Evolutionary conservation across 805 yeast genomes (phyloP), one percentile per base, ranked within the genome.

Genomic region (Candida succiphila): DNA sequence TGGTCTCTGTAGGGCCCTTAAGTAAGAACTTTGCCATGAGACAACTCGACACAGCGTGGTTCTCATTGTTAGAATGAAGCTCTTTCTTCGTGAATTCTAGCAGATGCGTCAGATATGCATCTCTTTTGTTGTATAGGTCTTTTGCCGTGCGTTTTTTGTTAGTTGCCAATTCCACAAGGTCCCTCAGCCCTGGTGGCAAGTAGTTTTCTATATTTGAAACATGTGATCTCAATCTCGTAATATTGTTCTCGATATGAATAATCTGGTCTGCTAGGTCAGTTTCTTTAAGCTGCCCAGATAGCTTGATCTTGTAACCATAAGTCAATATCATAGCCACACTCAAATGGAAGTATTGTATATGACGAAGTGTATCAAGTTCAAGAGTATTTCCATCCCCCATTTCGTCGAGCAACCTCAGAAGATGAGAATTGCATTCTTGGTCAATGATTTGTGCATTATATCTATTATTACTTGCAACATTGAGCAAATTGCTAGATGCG

Each of bases 181-280:
- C 26, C 36, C 76, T 54, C 13, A 72, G 39, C 0, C 61, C 27
- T 16, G 29, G 15, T 0, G 80, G 78, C 16, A 77, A 43, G 41
- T 65, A 72, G 44, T 78, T 83, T 41, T 65, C 69, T 12, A 62
- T 44, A 45, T 76, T 73, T 6, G 77, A 65, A 5, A 70, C 55
- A 32, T 74, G 77, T 0, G 82, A 74, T 37, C 86, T 58, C 34
- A 72, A 60, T 30, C 67, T 63, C 25, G 75, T 71, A 36, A 78
- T 76, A 29, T 55, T 51, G 40, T 65, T 74, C 43, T 78, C 86
- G 17, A 72, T 76, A 20, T 54, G 47, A 7, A 75, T 63, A 20
- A 78, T 71, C 33, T 69, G 72, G 22, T 67, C 60, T n/a, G 72
- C 69, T 14, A 75, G 49, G 6, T 37, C 41, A 10, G n/a, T 7